phyloP scores from a whole-genome alignment of 1,284 basidiomycete species.

The Ganoderma lingzhi region DNA sequence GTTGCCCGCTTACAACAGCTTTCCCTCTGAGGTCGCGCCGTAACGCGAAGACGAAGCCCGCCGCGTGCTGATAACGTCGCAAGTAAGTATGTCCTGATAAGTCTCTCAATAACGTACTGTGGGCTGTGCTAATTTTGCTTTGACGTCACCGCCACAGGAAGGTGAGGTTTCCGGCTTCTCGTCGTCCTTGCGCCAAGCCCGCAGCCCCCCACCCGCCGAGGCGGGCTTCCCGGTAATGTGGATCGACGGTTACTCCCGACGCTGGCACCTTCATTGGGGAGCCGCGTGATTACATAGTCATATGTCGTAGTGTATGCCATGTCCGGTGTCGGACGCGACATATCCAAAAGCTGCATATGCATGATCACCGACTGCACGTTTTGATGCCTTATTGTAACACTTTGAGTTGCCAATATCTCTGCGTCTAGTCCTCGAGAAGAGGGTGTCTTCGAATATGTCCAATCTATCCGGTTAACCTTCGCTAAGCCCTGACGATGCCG shows the following conservation, averaged over 20 bases:
- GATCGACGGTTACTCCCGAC: neutral
- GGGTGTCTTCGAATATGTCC: neutral
- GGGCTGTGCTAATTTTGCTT: neutral
- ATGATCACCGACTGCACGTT: neutral
- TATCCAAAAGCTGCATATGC: neutral
- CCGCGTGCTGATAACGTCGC: neutral
- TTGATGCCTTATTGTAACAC: neutral
- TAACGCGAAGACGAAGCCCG: neutral
- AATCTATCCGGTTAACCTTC: neutral
- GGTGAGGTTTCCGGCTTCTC: neutral
- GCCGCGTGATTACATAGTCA: neutral
- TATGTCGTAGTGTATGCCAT: neutral
- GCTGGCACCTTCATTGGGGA: neutral
- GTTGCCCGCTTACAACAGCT: neutral
- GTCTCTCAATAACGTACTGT: neutral
- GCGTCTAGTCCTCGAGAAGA: neutral
- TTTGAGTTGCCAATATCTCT: neutral
- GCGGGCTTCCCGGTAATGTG: neutral
- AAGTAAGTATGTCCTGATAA: neutral
- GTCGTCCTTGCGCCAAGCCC: neutral
- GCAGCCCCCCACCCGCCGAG: neutral
- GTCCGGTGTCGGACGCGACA: neutral
- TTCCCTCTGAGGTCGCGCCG: neutral
- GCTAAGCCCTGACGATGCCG: slow-evolving; percentile 1
- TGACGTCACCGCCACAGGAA: slow-evolving; percentile 1